Base-by-base conservation (phyloP, 352 stramenopile genomes). In the Globisporangium iwayamae region DNA sequence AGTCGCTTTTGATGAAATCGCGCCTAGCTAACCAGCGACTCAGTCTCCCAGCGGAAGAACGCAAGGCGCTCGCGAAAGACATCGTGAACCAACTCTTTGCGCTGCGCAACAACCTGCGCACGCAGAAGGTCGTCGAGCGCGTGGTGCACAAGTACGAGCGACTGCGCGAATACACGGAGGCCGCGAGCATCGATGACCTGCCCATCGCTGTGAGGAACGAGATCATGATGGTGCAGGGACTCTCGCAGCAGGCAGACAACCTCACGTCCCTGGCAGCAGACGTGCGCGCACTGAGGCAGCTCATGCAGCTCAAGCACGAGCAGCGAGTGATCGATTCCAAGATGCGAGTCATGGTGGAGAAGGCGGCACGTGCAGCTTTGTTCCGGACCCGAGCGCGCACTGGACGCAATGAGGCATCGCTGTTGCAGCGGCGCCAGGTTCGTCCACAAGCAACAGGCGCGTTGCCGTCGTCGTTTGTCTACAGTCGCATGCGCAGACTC, bases 131-230 rank as follows among this genome's bases (percentile, higher is more conserved):
- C 14, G 83, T 94, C 25, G 77, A 79, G 63, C 80, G 81, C 20
- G 77, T 93, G 13, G 83, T 93, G 5, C 74, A 71, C 51, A 93
- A 92, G 62, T 91, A 87, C 66, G 81, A 90, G 51, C 74, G 81
- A 3, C 69, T 91, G 22, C 70, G 74, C 39, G 66, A 86, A 68
- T 92, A 87, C 56, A 76, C 76, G 5, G 60, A 73, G 1, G 78
- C 75, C 16, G 71, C 32, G 18, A 71, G 76, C 41, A 61, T 89
- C 22, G 78, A 89, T 6, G 83, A 87, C 18, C 39, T 94, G 22
- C 83, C 83, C 0, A 7, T 25, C 22, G 71, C 87, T 13, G 62
- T 92, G 16, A 81, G 77, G 9, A 20, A 71, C 13, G 71, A 82
- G 51, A 52, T 91, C 54, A 22, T 70, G 45, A 56, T 56, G 4